Conservation (phyloP, 1,284 basidiomycete species). For the Trichosporon sp. region DNA sequence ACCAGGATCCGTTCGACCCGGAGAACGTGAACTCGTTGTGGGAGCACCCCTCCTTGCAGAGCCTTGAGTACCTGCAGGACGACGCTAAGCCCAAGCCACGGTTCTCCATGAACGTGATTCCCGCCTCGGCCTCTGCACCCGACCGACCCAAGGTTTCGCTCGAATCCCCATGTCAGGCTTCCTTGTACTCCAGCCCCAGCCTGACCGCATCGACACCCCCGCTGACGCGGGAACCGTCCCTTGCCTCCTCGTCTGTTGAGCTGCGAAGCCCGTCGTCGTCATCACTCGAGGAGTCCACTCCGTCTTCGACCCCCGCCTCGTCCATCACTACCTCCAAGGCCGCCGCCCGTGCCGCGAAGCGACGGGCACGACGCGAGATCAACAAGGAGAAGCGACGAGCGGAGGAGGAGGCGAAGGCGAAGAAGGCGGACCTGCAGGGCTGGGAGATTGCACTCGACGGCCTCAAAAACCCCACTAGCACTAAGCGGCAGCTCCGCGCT, state of each 20-base stretch:
- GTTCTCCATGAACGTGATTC: neutral
- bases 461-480: neutral
- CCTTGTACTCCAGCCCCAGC: neutral
- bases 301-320: neutral
- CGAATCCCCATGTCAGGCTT: neutral
- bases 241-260: neutral
- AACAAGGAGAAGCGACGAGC: conserved; percentile 9
- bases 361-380: conserved; percentile 9
- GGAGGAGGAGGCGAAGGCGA: neutral
- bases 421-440: neutral
- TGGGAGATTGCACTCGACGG: conserved; percentile 15
- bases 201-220: neutral
- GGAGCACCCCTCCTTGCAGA: neutral
- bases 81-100: neutral
- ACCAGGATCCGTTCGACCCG: neutral
- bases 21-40: neutral
- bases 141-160: neutral
- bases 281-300: neutral
- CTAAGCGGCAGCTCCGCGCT: neutral
- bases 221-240: neutral
- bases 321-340: neutral
- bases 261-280: neutral
- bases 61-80: neutral
- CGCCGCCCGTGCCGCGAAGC: neutral
- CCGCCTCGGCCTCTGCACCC: neutral